A percentile compares a stretch with the other conserved stretches of the same genome.
These are phyloP conservation scores for Skeletonema grethae DNA, from an alignment of 108 stramenopile species.

Conservation along the genomic window DNA sequence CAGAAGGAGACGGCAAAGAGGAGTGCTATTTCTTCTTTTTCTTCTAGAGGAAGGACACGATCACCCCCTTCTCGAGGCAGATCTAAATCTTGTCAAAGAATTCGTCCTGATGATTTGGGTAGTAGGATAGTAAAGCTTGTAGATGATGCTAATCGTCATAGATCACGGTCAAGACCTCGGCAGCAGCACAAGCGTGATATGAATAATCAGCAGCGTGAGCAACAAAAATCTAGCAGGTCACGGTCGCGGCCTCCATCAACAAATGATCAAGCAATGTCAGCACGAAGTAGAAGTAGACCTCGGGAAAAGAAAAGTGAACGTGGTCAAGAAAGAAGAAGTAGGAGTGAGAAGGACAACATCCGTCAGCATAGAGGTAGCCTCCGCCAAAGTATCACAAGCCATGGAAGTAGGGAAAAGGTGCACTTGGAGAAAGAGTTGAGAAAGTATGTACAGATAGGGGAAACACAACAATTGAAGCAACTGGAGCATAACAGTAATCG, in stretches of 20 bases:
- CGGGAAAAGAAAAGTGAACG: background rate
- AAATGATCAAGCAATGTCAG: background rate
- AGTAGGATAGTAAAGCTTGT: background rate
- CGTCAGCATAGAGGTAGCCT: background rate
- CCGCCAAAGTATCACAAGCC: background rate
- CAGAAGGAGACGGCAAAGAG: background rate
- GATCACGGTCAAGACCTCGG: background rate
- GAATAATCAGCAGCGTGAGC: background rate
- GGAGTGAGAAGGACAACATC: background rate
- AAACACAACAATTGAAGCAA: background rate
- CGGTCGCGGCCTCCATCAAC: background rate
- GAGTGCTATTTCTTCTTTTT: background rate
- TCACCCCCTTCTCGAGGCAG: slow-evolving; percentile 1
- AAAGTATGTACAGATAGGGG: background rate
- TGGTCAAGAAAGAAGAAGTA: background rate
- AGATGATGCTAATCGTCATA: slow-evolving; percentile 2
- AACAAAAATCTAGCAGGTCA: slow-evolving; percentile 1
- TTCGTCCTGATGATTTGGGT: background rate
- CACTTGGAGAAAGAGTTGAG: background rate
- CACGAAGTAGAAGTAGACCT: background rate
- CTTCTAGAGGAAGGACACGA: background rate
- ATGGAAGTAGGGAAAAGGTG: background rate
- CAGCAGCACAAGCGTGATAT: background rate
- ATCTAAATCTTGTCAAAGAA: background rate
- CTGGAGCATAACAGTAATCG: background rate